Conservation (phyloP, 169 alveolate species). For the Amoebophrya sp. region DNA sequence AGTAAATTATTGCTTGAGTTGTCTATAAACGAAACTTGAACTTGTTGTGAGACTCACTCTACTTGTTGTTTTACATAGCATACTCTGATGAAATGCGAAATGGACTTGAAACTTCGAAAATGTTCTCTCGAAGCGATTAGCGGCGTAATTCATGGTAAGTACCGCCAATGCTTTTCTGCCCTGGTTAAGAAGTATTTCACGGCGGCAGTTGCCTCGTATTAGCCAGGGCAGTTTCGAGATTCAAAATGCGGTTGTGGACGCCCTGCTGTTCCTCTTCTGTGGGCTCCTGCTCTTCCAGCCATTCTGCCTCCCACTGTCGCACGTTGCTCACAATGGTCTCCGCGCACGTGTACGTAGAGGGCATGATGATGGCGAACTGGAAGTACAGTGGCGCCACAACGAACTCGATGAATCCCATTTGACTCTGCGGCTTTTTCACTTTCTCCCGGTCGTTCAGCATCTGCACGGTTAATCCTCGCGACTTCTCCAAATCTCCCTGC, state of each 20-base stretch:
- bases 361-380: not conserved
- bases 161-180: too few relatives aligned
- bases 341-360: not conserved
- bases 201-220: too few relatives aligned
- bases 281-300: conserved; percentile 22
- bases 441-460: conserved; percentile 65
- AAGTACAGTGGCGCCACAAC: conserved; percentile 60
- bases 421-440: conserved; percentile 59
- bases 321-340: conserved; percentile 22
- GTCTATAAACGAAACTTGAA: too few relatives aligned
- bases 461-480: conserved; percentile 61
- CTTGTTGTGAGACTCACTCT: too few relatives aligned
- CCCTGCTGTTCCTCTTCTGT: not conserved
- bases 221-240: not conserved
- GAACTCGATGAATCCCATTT: conserved; percentile 66
- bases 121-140: too few relatives aligned
- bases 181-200: too few relatives aligned
- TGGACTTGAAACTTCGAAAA: too few relatives aligned
- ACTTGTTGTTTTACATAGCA: too few relatives aligned
- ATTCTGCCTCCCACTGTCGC: conserved; percentile 9
- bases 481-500: conserved; percentile 73
- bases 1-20: too few relatives aligned
- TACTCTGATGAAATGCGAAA: too few relatives aligned
- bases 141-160: too few relatives aligned
- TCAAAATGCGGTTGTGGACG: not conserved